Evolutionary conservation across 768 basidiomycete species (phyloP).

Genomic region (Trametes cinnabarina): DNA sequence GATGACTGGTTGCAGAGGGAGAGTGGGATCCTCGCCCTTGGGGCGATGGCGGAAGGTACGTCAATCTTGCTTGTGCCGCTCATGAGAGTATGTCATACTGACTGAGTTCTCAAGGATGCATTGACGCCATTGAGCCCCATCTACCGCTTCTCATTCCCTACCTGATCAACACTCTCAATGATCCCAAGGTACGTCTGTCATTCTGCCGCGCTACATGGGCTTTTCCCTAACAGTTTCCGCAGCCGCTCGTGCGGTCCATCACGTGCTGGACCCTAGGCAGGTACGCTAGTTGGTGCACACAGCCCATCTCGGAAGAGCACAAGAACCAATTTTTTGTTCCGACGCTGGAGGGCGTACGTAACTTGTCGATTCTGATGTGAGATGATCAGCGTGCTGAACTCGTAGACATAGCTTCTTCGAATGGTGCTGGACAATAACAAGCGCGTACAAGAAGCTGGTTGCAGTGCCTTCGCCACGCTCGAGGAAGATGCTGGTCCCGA

Average conservation of each 20-base stretch:
- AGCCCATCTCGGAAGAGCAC: conserved; percentile 80
- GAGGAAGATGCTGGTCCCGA: conserved; percentile 95
- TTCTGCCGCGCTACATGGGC: neutral
- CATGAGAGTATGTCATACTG: neutral
- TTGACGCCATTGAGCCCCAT: conserved; percentile 93
- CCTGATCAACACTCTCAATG: conserved; percentile 84
- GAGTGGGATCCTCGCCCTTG: conserved; percentile 92
- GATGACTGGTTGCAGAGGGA: conserved; percentile 92
- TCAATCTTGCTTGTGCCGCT: conserved; percentile 4
- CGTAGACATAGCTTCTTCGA: conserved; percentile 71
- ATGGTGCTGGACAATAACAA: conserved; percentile 99
- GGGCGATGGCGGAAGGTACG: conserved; percentile 97
- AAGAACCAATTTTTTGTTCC: conserved; percentile 91
- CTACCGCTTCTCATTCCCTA: conserved; percentile 91
- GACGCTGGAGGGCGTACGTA: conserved; percentile 92
- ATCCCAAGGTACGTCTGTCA: conserved; percentile 69
- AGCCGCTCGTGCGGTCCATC: conserved; percentile 97
- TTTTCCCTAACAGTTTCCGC: conserved; percentile 12
- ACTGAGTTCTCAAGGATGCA: conserved; percentile 65
- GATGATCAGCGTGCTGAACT: neutral
- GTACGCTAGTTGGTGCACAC: conserved; percentile 97
- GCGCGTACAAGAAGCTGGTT: conserved; percentile 98
- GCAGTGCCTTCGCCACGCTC: conserved; percentile 96
- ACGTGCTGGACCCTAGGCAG: conserved; percentile 99
- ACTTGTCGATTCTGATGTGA: conserved; percentile 12